A percentile compares a stretch with the other conserved stretches of the same genome.
phyloP scores from a whole-genome alignment of 441 rosid species.

The Populus hybrid region DNA sequence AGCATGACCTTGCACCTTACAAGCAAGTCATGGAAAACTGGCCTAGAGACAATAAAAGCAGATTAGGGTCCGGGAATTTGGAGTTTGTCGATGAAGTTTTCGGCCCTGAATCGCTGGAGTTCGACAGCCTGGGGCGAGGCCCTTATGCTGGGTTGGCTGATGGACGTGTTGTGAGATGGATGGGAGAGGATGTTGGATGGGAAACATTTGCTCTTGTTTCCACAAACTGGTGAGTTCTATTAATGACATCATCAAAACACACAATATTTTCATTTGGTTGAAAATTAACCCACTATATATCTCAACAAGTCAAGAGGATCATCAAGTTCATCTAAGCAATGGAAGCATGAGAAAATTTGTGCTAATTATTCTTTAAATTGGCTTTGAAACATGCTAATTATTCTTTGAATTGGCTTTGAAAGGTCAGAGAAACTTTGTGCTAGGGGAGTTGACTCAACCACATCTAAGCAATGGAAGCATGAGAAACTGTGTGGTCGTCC shows the following conservation, averaged over 20 bases:
- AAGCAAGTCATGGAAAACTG: slow-evolving; percentile 74
- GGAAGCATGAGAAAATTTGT: slow-evolving; percentile 80
- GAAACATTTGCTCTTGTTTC: slow-evolving; percentile 82
- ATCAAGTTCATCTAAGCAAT: slow-evolving; percentile 80
- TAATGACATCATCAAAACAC: background rate
- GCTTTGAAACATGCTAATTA: background rate
- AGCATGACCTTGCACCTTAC: slow-evolving; percentile 85
- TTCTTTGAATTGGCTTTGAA: slow-evolving; percentile 12
- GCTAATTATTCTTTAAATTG: background rate
- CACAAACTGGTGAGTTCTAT: slow-evolving; percentile 58
- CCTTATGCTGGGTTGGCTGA: slow-evolving; percentile 93
- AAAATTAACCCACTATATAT: too few relatives aligned
- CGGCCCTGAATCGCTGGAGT: slow-evolving; percentile 94
- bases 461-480: slow-evolving; percentile 82
- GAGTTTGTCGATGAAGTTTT: slow-evolving; percentile 74
- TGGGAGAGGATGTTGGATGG: slow-evolving; percentile 87
- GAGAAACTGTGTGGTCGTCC: slow-evolving; percentile 91
- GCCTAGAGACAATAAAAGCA: slow-evolving; percentile 82
- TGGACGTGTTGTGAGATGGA: slow-evolving; percentile 91
- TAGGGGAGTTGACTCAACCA: slow-evolving; percentile 81
- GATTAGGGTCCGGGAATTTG: slow-evolving; percentile 60
- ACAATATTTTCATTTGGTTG: background rate
- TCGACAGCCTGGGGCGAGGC: slow-evolving; percentile 69
- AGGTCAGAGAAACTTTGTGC: slow-evolving; percentile 82
- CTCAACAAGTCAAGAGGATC: too few relatives aligned